These are phyloP conservation scores for Staphylotrichum longicolle DNA, from an alignment of 495 filamentous ascomycete genomes.

Conservation along the genomic window DNA sequence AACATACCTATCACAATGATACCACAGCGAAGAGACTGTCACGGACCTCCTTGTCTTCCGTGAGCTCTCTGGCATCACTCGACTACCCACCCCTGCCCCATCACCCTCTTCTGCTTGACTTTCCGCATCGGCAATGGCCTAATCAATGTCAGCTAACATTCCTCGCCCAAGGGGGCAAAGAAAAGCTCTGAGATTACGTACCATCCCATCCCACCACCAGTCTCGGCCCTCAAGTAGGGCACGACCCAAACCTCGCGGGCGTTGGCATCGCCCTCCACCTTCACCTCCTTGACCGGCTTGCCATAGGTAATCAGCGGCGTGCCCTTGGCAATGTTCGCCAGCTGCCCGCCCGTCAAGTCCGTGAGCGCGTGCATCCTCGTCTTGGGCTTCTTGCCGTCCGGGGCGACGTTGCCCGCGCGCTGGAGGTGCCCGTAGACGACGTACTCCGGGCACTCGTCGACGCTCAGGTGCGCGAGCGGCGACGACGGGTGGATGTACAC, in stretches of 20 bases:
- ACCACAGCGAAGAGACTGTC: neutral
- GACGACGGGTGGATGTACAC: slow-evolving; percentile 90
- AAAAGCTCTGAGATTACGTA: neutral
- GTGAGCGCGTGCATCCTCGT: slow-evolving; percentile 88
- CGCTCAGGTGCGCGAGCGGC: slow-evolving; percentile 65
- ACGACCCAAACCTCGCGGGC: slow-evolving; percentile 79
- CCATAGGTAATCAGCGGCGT: slow-evolving; percentile 82
- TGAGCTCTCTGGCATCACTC: slow-evolving; percentile 22
- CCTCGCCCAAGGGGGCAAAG: neutral
- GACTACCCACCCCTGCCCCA: slow-evolving; percentile 72
- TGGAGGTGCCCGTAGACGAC: slow-evolving; percentile 86
- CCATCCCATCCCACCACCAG: slow-evolving; percentile 62
- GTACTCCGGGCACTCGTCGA: slow-evolving; percentile 74
- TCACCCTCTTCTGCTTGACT: slow-evolving; percentile 73
- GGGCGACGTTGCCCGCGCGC: slow-evolving; percentile 54
- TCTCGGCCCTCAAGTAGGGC: slow-evolving; percentile 65
- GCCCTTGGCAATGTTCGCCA: slow-evolving; percentile 77
- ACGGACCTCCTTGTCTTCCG: neutral
- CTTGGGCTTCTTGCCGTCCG: slow-evolving; percentile 59
- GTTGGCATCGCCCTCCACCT: slow-evolving; percentile 46
- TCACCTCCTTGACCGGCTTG: slow-evolving; percentile 79
- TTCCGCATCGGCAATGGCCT: slow-evolving; percentile 75
- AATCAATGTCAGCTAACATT: neutral
- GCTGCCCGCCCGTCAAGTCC: slow-evolving; percentile 66
- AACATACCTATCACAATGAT: neutral